Base-by-base conservation (phyloP, 2,329 filamentous ascomycete species). In the Pseudogymnoascus sp. region DNA sequence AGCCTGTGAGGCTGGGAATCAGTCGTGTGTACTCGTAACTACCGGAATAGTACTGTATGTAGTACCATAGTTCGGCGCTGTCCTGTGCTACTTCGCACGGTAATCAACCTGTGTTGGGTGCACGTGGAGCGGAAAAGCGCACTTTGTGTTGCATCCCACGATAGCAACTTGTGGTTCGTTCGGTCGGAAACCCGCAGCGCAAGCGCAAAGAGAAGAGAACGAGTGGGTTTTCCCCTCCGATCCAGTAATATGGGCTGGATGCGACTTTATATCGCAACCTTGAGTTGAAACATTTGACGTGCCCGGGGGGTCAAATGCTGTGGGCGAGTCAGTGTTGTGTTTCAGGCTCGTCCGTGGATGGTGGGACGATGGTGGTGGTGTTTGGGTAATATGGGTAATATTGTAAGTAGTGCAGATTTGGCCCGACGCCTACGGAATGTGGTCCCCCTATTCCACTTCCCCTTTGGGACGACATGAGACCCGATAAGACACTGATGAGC, bases 381-480 rank as follows among this genome's bases (percentile, higher is more conserved):
- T 53, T 25, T 53, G 47, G 47, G 47, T 53, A 53, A 53, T 53
- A 53, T 53, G 47, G 47, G 47, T 53, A 31, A 53, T 53, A 53
- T 53, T 10, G 25, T 28, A 12, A 53, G 47, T 53, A 53, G 47
- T 31, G 47, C 47, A 31, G 47, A 12, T 53, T 53, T 31, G n/a
- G 14, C n/a, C 47, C 25, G 8, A 31, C 25, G n/a, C 8, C 25
- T 11, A 16, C 8, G 47, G 47, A 31, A 53, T 53, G 47, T 16
- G n/a, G 47, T 53, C 47, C 47, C 47, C 47, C 47, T 53, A 31
- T 53, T 53, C 12, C 47, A 6, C 5, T 31, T 53, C 47, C 47
- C 47, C n/a, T 16, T 53, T 53, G n/a, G 47, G 47, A 53, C 25
- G 14, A 53, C 23, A 31, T 53, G 47, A 53, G 47, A 53, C 47